Base-by-base conservation (phyloP, 306 rosid species). In the Canavalia gladiata region DNA sequence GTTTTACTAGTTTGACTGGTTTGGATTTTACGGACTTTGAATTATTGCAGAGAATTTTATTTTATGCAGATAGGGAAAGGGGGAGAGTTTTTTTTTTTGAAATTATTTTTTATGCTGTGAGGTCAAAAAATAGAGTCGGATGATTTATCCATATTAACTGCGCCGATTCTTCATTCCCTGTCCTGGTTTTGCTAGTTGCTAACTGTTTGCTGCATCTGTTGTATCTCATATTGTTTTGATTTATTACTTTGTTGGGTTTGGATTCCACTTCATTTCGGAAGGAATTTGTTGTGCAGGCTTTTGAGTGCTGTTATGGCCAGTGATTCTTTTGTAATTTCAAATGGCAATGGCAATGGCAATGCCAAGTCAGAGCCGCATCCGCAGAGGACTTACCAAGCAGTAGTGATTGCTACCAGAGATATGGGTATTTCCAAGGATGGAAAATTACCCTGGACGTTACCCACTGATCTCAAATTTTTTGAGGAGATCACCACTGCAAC, bases 361-460 rank as follows among this genome's bases (percentile, higher is more conserved):
- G 87, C 45, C 8, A 87, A 75, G 63, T 49, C 86, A n/a, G 89
- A 76, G 45, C 86, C 86, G 35, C 75, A 68, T 79, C 98, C 89
- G 1, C 94, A 45, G 85, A 93, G 99, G 90, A 89, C 92, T 51
- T 93, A 90, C 88, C 98, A 96, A 90, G 97, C 89, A 70, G 94
- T 96, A 25, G 97, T 92, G 76, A 92, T 94, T 84, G 94, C 98
- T 6, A 93, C 98, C 34, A 86, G 63, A 68, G 92, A 88, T 46
- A 85, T 88, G 98, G 99, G 99, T 18, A 96, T 96, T 82, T 94
- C 96, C 8, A 93, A 87, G 85, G 92, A 92, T 85, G 99, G 98
- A 52, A 84, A 90, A 78, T 75, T 96, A 34, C 98, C 99, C 2
- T 96, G 98, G 98, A 87, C 47, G 43, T 77, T 96, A 78, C 94